These are phyloP conservation scores for Fusarium fracticaudum DNA, from an alignment of 2,329 filamentous ascomycete species.

Conservation along the genomic window DNA sequence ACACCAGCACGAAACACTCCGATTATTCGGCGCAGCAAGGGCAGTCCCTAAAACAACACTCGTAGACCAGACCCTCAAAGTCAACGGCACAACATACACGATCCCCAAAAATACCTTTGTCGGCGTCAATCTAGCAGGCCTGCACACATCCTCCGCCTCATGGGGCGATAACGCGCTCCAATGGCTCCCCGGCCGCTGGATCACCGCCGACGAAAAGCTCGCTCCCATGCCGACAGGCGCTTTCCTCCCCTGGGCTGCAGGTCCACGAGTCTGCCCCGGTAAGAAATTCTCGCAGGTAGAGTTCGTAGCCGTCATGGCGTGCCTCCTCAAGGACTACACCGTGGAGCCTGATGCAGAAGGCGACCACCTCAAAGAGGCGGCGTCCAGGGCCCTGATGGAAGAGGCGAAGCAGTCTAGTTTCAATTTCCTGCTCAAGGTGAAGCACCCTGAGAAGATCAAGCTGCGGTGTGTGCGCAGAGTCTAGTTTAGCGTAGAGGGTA, in stretches of 20 bases:
- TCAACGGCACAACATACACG: slow-evolving; percentile 25
- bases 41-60: slow-evolving; percentile 32
- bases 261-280: slow-evolving; percentile 31
- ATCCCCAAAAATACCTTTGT: slow-evolving; percentile 32
- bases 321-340: slow-evolving; percentile 23
- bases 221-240: slow-evolving; percentile 12
- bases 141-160: slow-evolving; percentile 26
- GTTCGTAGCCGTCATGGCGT: slow-evolving; percentile 36
- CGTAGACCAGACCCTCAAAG: slow-evolving; percentile 18
- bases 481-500: not conserved
- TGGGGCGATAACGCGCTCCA: slow-evolving; percentile 33
- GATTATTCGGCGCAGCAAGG: slow-evolving; percentile 31
- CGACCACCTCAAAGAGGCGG: slow-evolving; percentile 14
- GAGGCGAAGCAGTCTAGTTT: slow-evolving; percentile 37
- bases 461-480: slow-evolving; percentile 28
- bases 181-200: slow-evolving; percentile 37
- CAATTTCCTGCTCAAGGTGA: slow-evolving; percentile 39
- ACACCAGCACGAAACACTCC: slow-evolving; percentile 28
- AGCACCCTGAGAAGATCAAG: slow-evolving; percentile 34
- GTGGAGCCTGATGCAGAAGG: slow-evolving; percentile 30
- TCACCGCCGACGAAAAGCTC: slow-evolving; percentile 21
- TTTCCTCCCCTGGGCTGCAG: slow-evolving; percentile 31
- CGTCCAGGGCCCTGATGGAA: slow-evolving; percentile 28
- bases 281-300: slow-evolving; percentile 41
- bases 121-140: slow-evolving; percentile 30